Conservation (phyloP, 768 basidiomycete species). For the Rhizopogon salebrosus region DNA sequence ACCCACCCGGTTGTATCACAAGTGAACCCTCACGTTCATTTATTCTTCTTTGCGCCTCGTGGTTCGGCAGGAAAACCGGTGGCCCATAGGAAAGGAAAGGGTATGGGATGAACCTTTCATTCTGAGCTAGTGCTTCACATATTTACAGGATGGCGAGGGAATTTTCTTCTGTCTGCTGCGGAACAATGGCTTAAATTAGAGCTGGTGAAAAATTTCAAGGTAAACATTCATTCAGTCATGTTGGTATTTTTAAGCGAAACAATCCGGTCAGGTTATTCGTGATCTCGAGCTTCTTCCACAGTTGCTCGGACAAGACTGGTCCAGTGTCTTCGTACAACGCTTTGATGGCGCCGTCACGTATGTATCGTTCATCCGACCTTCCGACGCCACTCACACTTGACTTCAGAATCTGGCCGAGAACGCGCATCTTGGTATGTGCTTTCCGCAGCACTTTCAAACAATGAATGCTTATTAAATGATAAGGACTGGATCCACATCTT, state of each 20-base stretch:
- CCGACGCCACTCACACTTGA: conserved; percentile 22
- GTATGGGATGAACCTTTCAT: conserved; percentile 24
- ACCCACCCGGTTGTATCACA: conserved; percentile 93
- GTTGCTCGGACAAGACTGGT: conserved; percentile 92
- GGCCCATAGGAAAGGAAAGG: conserved; percentile 90
- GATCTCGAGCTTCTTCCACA: conserved; percentile 96
- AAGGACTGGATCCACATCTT: conserved; percentile 84
- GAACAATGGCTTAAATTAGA: conserved; percentile 96
- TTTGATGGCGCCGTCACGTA: conserved; percentile 89
- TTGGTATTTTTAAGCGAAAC: background rate
- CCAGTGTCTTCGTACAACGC: conserved; percentile 90
- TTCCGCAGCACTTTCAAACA: conserved; percentile 1
- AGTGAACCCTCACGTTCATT: conserved; percentile 86
- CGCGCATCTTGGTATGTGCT: conserved; percentile 57
- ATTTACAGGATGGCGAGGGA: conserved; percentile 82
- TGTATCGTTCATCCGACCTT: conserved; percentile 22
- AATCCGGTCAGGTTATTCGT: conserved; percentile 65
- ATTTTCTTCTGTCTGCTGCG: conserved; percentile 85
- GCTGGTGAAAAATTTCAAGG: conserved; percentile 94
- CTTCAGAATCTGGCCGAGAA: conserved; percentile 78
- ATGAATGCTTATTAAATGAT: background rate
- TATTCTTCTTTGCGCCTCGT: conserved; percentile 91
- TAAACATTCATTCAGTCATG: conserved; percentile 4
- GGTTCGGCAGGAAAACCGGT: conserved; percentile 92
- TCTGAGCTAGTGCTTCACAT: background rate